These are phyloP conservation scores for Neurospora sp. DNA, from an alignment of 495 filamentous ascomycete species.

Conservation along the genomic window DNA sequence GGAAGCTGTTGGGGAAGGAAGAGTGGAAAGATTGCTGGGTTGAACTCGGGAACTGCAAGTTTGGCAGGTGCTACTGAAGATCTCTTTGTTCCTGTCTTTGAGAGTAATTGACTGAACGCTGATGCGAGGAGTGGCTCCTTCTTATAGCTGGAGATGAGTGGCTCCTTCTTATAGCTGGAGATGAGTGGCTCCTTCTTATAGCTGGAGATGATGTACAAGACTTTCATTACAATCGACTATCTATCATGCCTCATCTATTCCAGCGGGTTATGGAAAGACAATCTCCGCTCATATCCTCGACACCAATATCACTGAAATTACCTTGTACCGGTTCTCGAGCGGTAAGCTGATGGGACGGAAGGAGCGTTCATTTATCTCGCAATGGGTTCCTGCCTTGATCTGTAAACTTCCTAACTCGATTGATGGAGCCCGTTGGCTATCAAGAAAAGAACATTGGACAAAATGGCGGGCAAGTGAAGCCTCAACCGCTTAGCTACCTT, in stretches of 20 bases:
- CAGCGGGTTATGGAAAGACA: background rate
- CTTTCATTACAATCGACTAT: background rate
- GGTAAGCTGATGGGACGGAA: background rate
- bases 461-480: background rate
- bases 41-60: background rate
- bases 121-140: background rate
- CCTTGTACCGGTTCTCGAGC: background rate
- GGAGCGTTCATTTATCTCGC: background rate
- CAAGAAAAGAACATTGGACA: background rate
- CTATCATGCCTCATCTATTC: background rate
- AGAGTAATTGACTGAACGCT: background rate
- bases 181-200: background rate
- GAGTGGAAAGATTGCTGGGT: background rate
- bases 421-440: background rate
- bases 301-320: background rate
- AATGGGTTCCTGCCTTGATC: background rate
- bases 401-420: background rate
- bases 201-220: background rate
- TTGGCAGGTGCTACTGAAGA: background rate
- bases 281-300: background rate
- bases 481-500: background rate
- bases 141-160: background rate
- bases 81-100: background rate
- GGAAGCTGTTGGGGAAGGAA: background rate
- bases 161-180: background rate